Conservation (phyloP, 257 asterid species). For the Solanum medicagineum region DNA sequence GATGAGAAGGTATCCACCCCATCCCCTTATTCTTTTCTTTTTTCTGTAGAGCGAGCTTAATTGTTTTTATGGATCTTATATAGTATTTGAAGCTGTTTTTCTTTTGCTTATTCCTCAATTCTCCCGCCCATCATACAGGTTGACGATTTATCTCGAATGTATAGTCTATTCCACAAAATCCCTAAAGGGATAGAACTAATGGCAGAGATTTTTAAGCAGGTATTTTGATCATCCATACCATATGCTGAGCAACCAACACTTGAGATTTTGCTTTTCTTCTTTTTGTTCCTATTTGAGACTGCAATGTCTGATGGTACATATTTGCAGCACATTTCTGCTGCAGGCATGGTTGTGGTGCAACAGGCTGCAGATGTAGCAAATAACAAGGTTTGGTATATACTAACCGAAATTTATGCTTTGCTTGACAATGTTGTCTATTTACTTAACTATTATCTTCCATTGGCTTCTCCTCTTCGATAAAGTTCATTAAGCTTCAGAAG, state of each 20-base stretch:
- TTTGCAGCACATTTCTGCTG: constrained; percentile 32
- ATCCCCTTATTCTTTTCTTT: background rate
- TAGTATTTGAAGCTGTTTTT: background rate
- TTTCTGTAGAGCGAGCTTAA: background rate
- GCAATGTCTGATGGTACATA: background rate
- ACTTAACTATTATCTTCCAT: background rate
- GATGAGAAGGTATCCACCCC: constrained; percentile 34
- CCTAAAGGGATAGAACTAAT: constrained; percentile 53
- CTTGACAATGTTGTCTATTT: background rate
- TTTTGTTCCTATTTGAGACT: background rate
- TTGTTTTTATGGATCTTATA: background rate
- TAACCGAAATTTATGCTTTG: background rate
- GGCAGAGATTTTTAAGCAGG: constrained; percentile 41
- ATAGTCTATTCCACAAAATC: constrained; percentile 42
- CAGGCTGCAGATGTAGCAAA: constrained; percentile 40
- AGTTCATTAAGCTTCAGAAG: background rate
- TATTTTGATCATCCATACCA: background rate
- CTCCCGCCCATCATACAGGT: constrained; percentile 14
- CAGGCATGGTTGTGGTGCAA: constrained; percentile 36
- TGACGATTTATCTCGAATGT: constrained; percentile 54
- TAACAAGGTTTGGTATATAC: constrained; percentile 20
- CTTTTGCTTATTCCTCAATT: background rate
- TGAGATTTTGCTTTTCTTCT: background rate
- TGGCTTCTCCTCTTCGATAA: background rate
- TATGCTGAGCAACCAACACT: background rate